Conservation (phyloP, 495 filamentous ascomycete species). For the Xylaria bambusicola region DNA sequence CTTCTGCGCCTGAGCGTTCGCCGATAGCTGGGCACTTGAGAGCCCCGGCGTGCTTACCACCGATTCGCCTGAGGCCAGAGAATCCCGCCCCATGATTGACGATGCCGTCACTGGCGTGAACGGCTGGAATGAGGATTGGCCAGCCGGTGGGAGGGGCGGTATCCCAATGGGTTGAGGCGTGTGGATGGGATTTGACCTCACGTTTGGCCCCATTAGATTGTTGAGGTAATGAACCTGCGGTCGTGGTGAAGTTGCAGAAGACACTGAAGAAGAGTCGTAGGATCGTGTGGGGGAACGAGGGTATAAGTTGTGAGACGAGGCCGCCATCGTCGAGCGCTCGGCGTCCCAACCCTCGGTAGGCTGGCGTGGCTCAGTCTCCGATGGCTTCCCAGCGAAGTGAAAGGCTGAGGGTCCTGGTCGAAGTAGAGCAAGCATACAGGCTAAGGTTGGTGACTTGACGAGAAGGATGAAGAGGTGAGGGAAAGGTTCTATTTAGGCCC, state of each 20-base stretch:
- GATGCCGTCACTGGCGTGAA: constrained; percentile 50
- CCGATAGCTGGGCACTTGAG: constrained; percentile 44
- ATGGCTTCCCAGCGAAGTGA: constrained; percentile 16
- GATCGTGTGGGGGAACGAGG: constrained; percentile 57
- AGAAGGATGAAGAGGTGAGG: not conserved
- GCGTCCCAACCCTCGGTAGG: constrained; percentile 18
- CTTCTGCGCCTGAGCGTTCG: constrained; percentile 69
- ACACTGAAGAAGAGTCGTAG: constrained; percentile 58
- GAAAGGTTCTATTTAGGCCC: constrained; percentile 9
- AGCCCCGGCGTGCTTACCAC: constrained; percentile 52
- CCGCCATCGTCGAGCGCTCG: constrained; percentile 51
- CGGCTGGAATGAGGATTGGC: constrained; percentile 43
- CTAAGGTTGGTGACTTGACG: constrained; percentile 1
- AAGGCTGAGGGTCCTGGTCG: constrained; percentile 14
- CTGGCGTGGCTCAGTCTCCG: constrained; percentile 13
- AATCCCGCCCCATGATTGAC: constrained; percentile 56
- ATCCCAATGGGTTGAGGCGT: constrained; percentile 49
- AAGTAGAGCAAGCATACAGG: constrained; percentile 21
- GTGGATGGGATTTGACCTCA: constrained; percentile 39
- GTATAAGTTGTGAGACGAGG: constrained; percentile 53
- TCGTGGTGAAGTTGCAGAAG: constrained; percentile 57
- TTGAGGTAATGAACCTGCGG: constrained; percentile 46
- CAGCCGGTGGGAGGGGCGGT: constrained; percentile 41
- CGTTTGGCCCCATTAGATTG: constrained; percentile 47
- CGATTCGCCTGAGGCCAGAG: constrained; percentile 54